These are phyloP conservation scores for Chiua virens DNA, from an alignment of 768 basidiomycete genomes.

Conservation along the genomic window DNA sequence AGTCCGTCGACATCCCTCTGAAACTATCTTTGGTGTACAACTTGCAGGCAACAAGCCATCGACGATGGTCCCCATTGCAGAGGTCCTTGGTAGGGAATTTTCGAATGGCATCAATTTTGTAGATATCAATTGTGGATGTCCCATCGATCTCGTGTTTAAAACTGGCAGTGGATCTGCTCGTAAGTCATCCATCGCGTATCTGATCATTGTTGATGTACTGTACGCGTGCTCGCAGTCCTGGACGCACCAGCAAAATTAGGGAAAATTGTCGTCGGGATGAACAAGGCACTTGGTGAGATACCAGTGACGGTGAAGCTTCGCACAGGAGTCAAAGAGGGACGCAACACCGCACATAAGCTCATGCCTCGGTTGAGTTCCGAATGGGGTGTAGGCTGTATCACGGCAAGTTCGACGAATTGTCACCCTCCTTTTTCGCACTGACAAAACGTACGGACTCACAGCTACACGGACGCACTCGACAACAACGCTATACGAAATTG, in stretches of 20 bases:
- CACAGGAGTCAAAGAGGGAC: conserved; percentile 88
- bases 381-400: conserved; percentile 46
- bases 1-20: conserved; percentile 84
- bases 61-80: conserved; percentile 76
- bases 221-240: conserved; percentile 55
- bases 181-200: conserved; percentile 39
- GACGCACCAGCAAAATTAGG: conserved; percentile 81
- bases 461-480: conserved; percentile 95
- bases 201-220: not conserved
- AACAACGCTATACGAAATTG: conserved; percentile 89
- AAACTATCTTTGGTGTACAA: conserved; percentile 87
- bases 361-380: conserved; percentile 74
- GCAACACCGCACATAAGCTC: conserved; percentile 85
- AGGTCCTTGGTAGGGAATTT: conserved; percentile 72
- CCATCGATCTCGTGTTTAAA: conserved; percentile 94
- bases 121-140: conserved; percentile 95
- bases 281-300: conserved; percentile 82
- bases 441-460: conserved; percentile 28
- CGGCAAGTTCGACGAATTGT: conserved; percentile 28
- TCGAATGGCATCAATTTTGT: conserved; percentile 78
- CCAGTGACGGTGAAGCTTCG: conserved; percentile 91
- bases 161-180: conserved; percentile 87
- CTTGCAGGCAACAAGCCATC: conserved; percentile 86
- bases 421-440: not conserved
- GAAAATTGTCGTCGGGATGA: conserved; percentile 90